Evolutionary conservation across 2,329 filamentous ascomycete genomes (phyloP), one percentile per base, ranked within the genome.

Genomic region (Fusarium liriodendri): DNA sequence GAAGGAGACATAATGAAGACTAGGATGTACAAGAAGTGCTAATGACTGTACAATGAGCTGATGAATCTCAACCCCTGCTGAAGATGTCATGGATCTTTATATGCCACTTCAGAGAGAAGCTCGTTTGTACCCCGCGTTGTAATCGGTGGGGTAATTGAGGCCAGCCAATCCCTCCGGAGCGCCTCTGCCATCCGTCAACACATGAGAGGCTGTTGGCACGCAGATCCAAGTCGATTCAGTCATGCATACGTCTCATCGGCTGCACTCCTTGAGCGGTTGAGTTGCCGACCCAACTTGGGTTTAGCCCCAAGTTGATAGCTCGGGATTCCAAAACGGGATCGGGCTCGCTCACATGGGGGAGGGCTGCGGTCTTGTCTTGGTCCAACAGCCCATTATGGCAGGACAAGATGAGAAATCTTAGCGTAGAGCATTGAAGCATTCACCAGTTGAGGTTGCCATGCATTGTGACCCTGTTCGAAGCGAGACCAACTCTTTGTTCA

Each of bases 1-100:
- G 62, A 60, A 68, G 72, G 38, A 68, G 72, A 45, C 72, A 74
- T 74, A 40, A 38, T 64, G 60, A 35, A n/a, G 27, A 16, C 16
- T 45, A 14, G 18, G 42, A 3, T 54, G 47, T 52, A 5, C 16
- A 13, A 29, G 27, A n/a, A 11, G 4, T 14, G 29, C 18, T 32
- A 20, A 54, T 54, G 27, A 7, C 27, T 54, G 27, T 7, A 52
- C 47, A 54, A 54, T 54, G 47, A n/a, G 6, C 47, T 54, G 47
- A 32, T 54, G 47, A 54, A 20, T 6, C 32, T 29, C 14, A 54
- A 54, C 47, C 47, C 47, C 47, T 62, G 42, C 33, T 62, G 42
- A 54, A 60, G 37, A 45, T 45, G 13, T 32, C 47, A 20, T 20
- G 47, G 27, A 54, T 54, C 47, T 54, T 54, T 54, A 54, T 54